Evolutionary conservation across 148 eudicot genomes (phyloP), one percentile per base, ranked within the genome.

Genomic region (Agrostemma githago): DNA sequence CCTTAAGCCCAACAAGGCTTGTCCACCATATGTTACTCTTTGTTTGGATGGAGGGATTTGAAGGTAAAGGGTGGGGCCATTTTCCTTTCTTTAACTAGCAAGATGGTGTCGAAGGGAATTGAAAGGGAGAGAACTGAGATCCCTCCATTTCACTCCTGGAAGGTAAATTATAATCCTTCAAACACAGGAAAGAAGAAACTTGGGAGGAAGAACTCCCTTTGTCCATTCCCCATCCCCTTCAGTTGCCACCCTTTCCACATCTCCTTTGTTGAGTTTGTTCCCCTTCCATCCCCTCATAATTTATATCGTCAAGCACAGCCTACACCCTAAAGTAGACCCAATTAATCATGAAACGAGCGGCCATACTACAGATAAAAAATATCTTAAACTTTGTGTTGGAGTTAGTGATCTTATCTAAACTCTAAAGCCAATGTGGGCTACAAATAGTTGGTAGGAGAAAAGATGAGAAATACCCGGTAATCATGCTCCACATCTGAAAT

Each of bases 401-500:
- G 56, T 61, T 61, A 1, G 4, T 61, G 21, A 0, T 61, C 40
- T 34, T 26, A 8, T 7, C 66, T 62, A 19, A 20, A 60, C 2
- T 7, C 66, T 62, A 19, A 20, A 60, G 63, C 20, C 6, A 8
- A 62, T 8, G 15, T 37, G 43, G 10, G 43, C 14, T 64, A 64
- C 42, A 37, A 64, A 64, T 64, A 64, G 16, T 14, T 37, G 16
- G 12, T 9, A 11, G 6, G 4, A 38, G 12, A 4, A 38, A 37
- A 37, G 44, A 64, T 39, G 40, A 26, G 6, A 38, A 34, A 15
- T 34, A 62, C 66, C 89, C 87, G 87, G 79, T 72, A 82, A 76
- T 89, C 94, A 65, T 85, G 83, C 46, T 86, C 91, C 20, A 80
- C 80, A 67, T 82, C 86, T 62, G 79, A 83, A 83, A 59, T 70